Conservation (phyloP, 805 yeast species). For the Wickerhamomyces subpelliculosus region DNA sequence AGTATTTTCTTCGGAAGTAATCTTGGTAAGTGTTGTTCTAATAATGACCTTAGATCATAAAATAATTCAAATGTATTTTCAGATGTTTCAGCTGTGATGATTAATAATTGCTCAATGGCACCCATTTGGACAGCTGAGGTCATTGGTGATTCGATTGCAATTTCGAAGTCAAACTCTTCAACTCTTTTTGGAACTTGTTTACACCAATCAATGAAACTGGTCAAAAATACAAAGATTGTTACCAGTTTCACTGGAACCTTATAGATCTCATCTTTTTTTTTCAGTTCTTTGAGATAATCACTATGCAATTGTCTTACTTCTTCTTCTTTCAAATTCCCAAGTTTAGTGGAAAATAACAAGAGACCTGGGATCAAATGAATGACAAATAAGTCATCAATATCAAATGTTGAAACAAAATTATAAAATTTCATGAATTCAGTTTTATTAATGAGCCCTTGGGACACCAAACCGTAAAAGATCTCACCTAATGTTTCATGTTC, state of each 20-base stretch:
- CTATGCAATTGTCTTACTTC: constrained; percentile 34
- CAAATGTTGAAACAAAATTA: constrained; percentile 39
- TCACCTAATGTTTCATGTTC: constrained; percentile 72
- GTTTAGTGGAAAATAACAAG: constrained; percentile 35
- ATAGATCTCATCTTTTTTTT: constrained; percentile 35
- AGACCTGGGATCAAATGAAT: constrained; percentile 60
- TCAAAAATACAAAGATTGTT: constrained; percentile 43
- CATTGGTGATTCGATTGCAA: constrained; percentile 53
- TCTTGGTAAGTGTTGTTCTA: constrained; percentile 62
- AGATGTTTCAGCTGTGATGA: constrained; percentile 52
- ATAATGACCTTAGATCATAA: constrained; percentile 58
- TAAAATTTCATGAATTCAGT: constrained; percentile 34
- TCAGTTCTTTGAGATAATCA: constrained; percentile 27
- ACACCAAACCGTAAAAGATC: constrained; percentile 46
- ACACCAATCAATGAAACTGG: constrained; percentile 63
- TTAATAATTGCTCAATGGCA: constrained; percentile 62
- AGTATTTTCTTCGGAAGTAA: constrained; percentile 44
- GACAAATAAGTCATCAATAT: constrained; percentile 55
- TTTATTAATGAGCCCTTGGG: constrained; percentile 27
- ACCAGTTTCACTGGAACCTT: constrained; percentile 42
- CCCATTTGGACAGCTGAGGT: constrained; percentile 54
- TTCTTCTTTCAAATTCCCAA: constrained; percentile 28
- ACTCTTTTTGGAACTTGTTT: constrained; percentile 39
- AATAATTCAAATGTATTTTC: constrained; percentile 39
- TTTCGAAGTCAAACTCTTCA: constrained; percentile 43